phyloP scores from a whole-genome alignment of 2,329 filamentous ascomycete genomes.

The Phialophora chinensis region DNA sequence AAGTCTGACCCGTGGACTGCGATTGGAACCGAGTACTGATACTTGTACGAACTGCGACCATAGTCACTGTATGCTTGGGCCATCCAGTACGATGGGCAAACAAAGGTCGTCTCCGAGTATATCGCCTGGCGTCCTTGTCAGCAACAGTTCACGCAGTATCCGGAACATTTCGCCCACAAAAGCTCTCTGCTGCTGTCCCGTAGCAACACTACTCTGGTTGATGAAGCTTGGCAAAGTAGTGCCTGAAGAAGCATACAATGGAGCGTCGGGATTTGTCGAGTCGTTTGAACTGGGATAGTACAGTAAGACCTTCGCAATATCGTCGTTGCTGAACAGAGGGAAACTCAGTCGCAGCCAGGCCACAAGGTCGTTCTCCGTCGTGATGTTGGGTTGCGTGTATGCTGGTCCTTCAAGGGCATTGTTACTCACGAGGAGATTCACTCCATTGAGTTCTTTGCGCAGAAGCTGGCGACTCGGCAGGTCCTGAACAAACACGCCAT shows the following conservation, averaged over 20 bases:
- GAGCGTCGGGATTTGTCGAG: conserved; percentile 37
- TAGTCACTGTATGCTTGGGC: conserved; percentile 56
- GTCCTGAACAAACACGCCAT: conserved; percentile 48
- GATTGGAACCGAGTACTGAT: conserved; percentile 60
- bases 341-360: conserved; percentile 50
- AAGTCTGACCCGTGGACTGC: conserved; percentile 59
- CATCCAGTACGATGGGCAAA: conserved; percentile 63
- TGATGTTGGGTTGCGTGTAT: conserved; percentile 55
- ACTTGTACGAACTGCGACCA: conserved; percentile 59
- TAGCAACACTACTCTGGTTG: conserved; percentile 56
- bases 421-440: conserved; percentile 49
- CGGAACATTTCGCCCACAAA: conserved; percentile 19
- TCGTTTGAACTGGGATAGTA: conserved; percentile 47
- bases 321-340: conserved; percentile 49
- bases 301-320: conserved; percentile 48
- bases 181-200: conserved; percentile 62
- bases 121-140: conserved; percentile 48
- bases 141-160: neutral
- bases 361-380: conserved; percentile 49
- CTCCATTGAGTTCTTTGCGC: conserved; percentile 48
- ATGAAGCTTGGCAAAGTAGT: conserved; percentile 54
- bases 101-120: conserved; percentile 61
- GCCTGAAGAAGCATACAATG: conserved; percentile 49
- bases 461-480: conserved; percentile 48
- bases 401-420: conserved; percentile 59